Conservation (phyloP, 2,329 filamentous ascomycete genomes). For the Fusarium lyarnte region DNA sequence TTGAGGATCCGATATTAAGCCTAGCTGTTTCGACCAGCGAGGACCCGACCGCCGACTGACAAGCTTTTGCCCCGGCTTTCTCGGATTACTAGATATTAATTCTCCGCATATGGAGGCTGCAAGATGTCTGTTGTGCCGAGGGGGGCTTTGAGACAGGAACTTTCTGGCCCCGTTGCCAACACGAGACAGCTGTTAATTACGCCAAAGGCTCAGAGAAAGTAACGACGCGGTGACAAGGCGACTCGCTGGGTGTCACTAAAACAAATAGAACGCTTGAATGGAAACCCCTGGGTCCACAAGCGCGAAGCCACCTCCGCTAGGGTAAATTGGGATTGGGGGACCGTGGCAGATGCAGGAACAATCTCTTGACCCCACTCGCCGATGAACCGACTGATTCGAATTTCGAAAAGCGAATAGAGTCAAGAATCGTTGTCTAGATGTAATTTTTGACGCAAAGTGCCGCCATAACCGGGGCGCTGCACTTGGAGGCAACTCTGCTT, state of each 20-base stretch:
- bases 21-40: conserved; percentile 25
- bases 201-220: conserved; percentile 12
- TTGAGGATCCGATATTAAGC: conserved; percentile 14
- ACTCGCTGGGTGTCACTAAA: conserved; percentile 18
- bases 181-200: conserved; percentile 4
- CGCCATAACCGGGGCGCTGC: background rate
- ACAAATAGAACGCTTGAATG: conserved; percentile 9
- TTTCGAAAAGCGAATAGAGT: conserved; percentile 8
- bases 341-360: conserved; percentile 47
- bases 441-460: background rate
- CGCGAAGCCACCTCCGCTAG: conserved; percentile 35
- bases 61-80: conserved; percentile 36
- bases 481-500: background rate
- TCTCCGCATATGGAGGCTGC: conserved; percentile 25
- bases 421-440: conserved; percentile 5
- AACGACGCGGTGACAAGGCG: background rate
- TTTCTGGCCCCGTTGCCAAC: background rate
- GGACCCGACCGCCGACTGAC: conserved; percentile 27
- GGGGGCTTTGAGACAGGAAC: conserved; percentile 3
- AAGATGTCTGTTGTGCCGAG: background rate
- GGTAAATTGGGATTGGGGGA: conserved; percentile 39
- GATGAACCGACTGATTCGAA: conserved; percentile 38
- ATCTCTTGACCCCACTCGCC: conserved; percentile 43
- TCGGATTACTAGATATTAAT: background rate
- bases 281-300: conserved; percentile 19